Base-by-base conservation (phyloP, 2,329 filamentous ascomycete genomes). In the Claviceps purpurea region DNA sequence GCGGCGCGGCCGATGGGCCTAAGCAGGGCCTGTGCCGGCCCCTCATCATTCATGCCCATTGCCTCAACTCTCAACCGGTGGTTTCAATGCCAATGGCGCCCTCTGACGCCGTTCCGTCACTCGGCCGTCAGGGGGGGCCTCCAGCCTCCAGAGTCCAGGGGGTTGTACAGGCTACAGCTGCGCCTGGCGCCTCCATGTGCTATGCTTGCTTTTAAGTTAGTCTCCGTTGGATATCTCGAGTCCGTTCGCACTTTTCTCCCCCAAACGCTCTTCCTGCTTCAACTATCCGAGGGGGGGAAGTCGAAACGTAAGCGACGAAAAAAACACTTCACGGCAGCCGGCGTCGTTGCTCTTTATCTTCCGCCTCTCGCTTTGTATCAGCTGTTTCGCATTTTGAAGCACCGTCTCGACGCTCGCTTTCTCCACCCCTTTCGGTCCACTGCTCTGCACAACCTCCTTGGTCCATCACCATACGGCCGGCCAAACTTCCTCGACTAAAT, bases 281-380 rank as follows among this genome's bases (percentile, higher is more conserved):
- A 6, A 13, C 8, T 14, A 24, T 44, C 16, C 22, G 20, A 26
- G 22, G 13, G 42, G 4, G 6, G 14, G 4, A 16, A 16, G 24
- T 24, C 22, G 7, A 11, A 22, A 22, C 18, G 20, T 11, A 24
- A 18, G 22, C 22, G 22, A 24, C 3, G 7, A 24, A n/a, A 26
- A 18, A 5, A 30, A 45, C 7, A 44, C 11, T 18, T 43, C 39
- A 10, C 16, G 16, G 16, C 14, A 40, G 16, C n/a, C n/a, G 39
- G 6, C 13, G 13, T 22, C 41, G n/a, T 43, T 22, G 16, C 1
- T 22, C 24, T 43, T 43, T 13, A 20, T 65, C 57, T 30, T 52
- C 44, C 49, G 20, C 56, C 58, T 47, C 57, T 62, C 53, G 57
- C 56, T 55, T 39, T 53, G 43, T 42, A 52, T 43, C 30, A 41